Evolutionary conservation across 139 green algal species (phyloP).

Genomic region (Chlamydomonas sp.): DNA sequence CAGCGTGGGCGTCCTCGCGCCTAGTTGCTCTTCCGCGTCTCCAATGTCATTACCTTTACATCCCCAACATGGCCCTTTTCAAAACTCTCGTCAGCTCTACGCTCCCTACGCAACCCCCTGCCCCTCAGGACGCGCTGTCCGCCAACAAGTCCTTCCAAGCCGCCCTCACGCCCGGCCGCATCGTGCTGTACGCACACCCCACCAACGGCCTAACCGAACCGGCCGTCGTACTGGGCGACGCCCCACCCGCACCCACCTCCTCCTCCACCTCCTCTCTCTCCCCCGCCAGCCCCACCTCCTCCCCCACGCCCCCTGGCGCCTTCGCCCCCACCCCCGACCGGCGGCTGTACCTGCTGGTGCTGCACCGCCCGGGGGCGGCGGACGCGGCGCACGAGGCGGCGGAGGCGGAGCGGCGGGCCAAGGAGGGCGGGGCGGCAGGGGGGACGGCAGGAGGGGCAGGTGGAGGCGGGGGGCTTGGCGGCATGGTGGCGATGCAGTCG

Average conservation of each 20-base stretch:
- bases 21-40: no score
- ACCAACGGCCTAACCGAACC: conserved; percentile 72
- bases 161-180: conserved; percentile 63
- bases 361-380: conserved; percentile 47
- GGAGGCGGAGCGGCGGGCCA: conserved; percentile 1
- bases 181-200: conserved; percentile 65
- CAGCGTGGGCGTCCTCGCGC: no score
- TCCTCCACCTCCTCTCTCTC: not conserved
- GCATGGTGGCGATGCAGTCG: not conserved
- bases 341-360: conserved; percentile 59
- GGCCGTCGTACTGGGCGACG: conserved; percentile 61
- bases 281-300: not conserved
- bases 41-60: no score
- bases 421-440: not conserved
- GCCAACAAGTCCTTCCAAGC: conserved; percentile 56
- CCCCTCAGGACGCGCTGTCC: conserved; percentile 64
- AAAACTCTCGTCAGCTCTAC: not conserved
- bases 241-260: not conserved
- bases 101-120: not conserved
- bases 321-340: not conserved
- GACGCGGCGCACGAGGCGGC: conserved; percentile 37
- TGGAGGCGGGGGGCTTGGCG: not conserved
- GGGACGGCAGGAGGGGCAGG: not conserved
- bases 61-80: no score
- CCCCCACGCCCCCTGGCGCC: not conserved